Evolutionary conservation across 768 basidiomycete species (phyloP), one percentile per base, ranked within the genome.

Genomic region (Calocybe indica): DNA sequence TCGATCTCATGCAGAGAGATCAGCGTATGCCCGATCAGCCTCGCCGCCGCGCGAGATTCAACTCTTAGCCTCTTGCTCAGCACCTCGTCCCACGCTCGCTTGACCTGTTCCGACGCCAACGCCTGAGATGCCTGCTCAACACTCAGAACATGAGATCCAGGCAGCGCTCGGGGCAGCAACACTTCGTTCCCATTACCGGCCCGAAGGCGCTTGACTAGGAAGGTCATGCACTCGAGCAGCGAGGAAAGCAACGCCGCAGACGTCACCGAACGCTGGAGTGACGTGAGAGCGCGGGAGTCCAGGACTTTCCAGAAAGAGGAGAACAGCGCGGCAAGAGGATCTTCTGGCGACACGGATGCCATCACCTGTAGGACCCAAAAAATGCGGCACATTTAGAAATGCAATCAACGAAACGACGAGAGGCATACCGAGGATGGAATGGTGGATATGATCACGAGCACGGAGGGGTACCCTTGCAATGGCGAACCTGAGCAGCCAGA

Each of bases 271-370:
- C 80, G 72, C 42, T 82, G 72, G 7, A 85, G 71, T 0, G 80
- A 70, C 33, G 73, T 78, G 5, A 88, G 70, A 0, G 85, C 80
- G 15, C 80, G 76, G 5, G 79, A 78, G 44, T 88, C 82, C 1
- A 90, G 62, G 0, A 89, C 92, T 11, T 82, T 77, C 92, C 93
- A 96, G 56, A 97, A 82, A 0, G 89, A 79, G 1, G 71, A 65
- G 59, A 92, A 88, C 37, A 95, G 66, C 29, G 74, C 71, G 2
- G 68, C 54, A 2, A 85, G 59, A 43, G 61, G 66, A 37, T 61
- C 35, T 11, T 53, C 46, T 33, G 55, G 47, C 7, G 49, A 49
- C 7, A 56, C 49, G 4, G 60, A 62, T 10, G 60, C 60, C 33
- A 69, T 56, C 33, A 66, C 66, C 63, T 71, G 42, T 9, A 22